These are phyloP conservation scores for Obelidium mucronatum DNA, from an alignment of 192 early-diverging fungal genomes.

Conservation along the genomic window DNA sequence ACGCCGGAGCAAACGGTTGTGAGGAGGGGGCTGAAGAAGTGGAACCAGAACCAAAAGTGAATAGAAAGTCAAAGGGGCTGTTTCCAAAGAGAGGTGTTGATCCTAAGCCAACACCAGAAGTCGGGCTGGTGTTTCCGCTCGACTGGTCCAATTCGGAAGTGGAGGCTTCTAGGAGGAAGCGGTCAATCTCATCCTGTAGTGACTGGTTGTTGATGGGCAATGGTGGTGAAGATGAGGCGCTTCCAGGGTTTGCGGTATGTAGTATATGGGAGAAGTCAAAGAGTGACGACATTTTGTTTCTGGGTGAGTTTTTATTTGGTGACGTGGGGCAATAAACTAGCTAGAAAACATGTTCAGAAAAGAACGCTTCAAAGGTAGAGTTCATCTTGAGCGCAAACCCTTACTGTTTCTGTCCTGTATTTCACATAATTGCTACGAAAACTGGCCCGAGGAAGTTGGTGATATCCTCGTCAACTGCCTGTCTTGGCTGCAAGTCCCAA, in stretches of 20 bases:
- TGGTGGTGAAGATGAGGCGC: too few species aligned
- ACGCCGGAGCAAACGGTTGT: slow-evolving; percentile 1
- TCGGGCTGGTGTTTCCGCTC: background rate
- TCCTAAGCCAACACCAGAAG: background rate
- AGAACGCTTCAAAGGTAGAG: too few species aligned
- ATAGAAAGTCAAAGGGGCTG: slow-evolving; percentile 16
- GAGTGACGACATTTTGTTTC: slow-evolving; percentile 11
- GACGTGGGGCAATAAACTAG: background rate
- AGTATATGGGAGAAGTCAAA: slow-evolving; percentile 32
- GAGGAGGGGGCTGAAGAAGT: too few species aligned
- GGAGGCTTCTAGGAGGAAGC: slow-evolving; percentile 18
- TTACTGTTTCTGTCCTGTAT: too few species aligned
- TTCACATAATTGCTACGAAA: too few species aligned
- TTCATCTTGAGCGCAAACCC: too few species aligned
- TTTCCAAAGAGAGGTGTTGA: background rate
- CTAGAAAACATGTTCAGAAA: too few species aligned
- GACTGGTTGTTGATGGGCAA: background rate
- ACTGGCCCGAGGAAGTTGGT: too few species aligned
- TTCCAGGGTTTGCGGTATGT: background rate
- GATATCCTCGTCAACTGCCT: too few species aligned
- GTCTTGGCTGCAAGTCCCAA: too few species aligned
- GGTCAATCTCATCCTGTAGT: slow-evolving; percentile 28
- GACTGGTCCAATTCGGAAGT: background rate
- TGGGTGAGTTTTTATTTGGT: background rate
- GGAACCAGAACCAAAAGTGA: background rate